phyloP scores from a whole-genome alignment of 768 basidiomycete genomes.

The Suillus paluster region DNA sequence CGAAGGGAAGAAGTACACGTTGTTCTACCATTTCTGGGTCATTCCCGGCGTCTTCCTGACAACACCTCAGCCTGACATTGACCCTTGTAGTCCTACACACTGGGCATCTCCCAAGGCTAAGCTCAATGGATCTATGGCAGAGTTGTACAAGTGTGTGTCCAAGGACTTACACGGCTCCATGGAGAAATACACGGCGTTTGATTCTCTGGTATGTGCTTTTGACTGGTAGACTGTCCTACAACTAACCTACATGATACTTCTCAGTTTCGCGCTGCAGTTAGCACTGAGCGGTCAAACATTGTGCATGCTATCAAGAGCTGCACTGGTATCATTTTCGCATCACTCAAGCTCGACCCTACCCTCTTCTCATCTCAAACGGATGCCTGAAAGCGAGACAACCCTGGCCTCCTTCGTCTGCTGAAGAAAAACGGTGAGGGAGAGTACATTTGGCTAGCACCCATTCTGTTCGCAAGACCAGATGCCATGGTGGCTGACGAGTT shows the following conservation, averaged over 20 bases:
- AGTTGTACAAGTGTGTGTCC: background rate
- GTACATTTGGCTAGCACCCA: background rate
- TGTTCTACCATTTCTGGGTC: constrained; percentile 5
- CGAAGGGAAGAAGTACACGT: background rate
- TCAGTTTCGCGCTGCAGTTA: background rate
- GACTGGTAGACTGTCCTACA: background rate
- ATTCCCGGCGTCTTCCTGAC: background rate
- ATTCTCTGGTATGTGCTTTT: background rate
- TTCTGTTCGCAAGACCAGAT: background rate
- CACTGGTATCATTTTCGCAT: background rate
- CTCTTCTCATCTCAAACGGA: background rate
- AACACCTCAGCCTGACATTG: background rate
- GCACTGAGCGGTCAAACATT: background rate
- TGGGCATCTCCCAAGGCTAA: constrained; percentile 2
- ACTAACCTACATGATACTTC: background rate
- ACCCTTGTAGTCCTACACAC: background rate
- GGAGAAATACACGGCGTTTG: background rate
- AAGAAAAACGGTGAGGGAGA: background rate
- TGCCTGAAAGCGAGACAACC: background rate
- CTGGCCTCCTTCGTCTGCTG: background rate
- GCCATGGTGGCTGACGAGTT: background rate
- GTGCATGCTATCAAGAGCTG: constrained; percentile 2
- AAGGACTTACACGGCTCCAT: background rate
- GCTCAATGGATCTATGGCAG: background rate
- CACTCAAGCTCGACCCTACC: background rate